A percentile compares a stretch with the other conserved stretches of the same genome.
Conservation (phyloP, 2,329 filamentous ascomycete genomes). For the Helminthosporium solani region DNA sequence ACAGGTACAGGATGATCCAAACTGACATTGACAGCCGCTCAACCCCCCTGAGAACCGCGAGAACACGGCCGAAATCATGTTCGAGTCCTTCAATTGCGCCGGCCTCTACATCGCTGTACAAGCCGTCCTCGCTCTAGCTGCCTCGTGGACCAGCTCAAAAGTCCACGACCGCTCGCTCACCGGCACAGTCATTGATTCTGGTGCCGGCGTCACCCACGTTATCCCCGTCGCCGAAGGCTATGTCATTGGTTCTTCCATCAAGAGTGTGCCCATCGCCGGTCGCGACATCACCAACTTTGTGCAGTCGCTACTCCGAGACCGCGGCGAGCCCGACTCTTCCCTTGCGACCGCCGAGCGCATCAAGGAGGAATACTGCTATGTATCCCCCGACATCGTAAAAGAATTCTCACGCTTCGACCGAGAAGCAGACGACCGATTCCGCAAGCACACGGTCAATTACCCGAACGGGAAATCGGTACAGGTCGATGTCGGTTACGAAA, state of each 20-base stretch:
- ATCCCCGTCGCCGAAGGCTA: constrained; percentile 98
- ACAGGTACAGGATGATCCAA: constrained; percentile 11
- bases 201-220: constrained; percentile 98
- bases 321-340: constrained; percentile 93
- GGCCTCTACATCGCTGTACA: constrained; percentile 99
- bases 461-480: constrained; percentile 80
- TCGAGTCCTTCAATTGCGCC: constrained; percentile 99
- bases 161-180: constrained; percentile 94
- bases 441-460: constrained; percentile 83
- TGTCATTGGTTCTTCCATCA: constrained; percentile 98
- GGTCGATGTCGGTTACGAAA: constrained; percentile 95
- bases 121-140: constrained; percentile 91
- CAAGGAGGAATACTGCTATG: constrained; percentile 98
- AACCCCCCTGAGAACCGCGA: constrained; percentile 99
- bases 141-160: constrained; percentile 98
- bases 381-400: constrained; percentile 98
- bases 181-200: constrained; percentile 96
- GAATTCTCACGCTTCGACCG: constrained; percentile 94
- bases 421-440: constrained; percentile 80
- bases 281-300: constrained; percentile 99
- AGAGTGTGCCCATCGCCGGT: constrained; percentile 96
- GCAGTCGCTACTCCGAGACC: constrained; percentile 90
- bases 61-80: constrained; percentile 99
- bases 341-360: constrained; percentile 97
- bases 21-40: constrained; percentile 65